Evolutionary conservation across 75 land plant species (phyloP).

Genomic region (Pseudotsuga menziesii): DNA sequence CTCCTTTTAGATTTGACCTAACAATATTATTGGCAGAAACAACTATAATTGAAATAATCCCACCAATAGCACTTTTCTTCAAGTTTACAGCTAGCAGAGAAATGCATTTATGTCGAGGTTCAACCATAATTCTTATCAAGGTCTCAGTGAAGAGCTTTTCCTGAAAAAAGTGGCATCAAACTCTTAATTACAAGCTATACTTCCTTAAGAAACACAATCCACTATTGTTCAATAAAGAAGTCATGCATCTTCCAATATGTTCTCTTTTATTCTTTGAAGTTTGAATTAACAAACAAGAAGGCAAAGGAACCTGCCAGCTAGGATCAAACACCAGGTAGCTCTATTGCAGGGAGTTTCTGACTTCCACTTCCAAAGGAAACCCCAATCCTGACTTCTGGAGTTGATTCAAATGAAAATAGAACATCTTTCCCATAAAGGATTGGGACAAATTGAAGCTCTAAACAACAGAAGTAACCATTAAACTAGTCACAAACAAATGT

Average conservation of each 20-base stretch:
- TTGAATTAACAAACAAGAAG: neutral
- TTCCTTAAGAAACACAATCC: neutral
- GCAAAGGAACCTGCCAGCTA: constrained; percentile 68
- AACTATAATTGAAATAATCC: constrained; percentile 65
- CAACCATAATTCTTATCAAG: constrained; percentile 82
- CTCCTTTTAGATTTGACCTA: constrained; percentile 18
- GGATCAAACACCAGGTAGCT: constrained; percentile 84
- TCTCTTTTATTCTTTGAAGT: neutral
- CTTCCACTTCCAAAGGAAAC: constrained; percentile 91
- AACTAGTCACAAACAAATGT: no score
- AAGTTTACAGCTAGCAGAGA: constrained; percentile 63
- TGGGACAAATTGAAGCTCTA: constrained; percentile 74
- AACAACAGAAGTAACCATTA: constrained; percentile 6
- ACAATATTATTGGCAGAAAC: constrained; percentile 59
- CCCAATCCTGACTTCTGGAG: constrained; percentile 83
- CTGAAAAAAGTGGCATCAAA: constrained; percentile 24
- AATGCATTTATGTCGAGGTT: constrained; percentile 79
- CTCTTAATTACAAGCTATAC: neutral
- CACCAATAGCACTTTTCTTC: constrained; percentile 74
- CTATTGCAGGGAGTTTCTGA: constrained; percentile 84
- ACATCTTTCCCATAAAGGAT: constrained; percentile 89
- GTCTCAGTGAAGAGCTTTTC: constrained; percentile 79
- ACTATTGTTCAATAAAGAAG: neutral
- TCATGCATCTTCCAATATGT: neutral
- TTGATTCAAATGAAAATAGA: constrained; percentile 75